These are phyloP conservation scores for Fusarium anguioides DNA, from an alignment of 2,329 filamentous ascomycete genomes.

Conservation along the genomic window DNA sequence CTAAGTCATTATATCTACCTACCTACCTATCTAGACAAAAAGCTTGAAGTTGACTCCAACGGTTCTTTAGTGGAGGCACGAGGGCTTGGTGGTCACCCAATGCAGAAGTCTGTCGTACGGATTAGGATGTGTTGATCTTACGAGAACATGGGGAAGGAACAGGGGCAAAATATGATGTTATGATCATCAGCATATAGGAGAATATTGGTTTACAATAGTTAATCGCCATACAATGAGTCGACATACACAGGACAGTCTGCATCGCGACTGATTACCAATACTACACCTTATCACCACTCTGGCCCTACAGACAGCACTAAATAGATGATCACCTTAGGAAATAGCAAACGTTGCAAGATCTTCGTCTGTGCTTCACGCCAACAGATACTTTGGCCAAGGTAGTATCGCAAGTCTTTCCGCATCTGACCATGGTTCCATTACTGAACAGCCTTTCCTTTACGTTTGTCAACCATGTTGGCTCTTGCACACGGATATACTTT, in stretches of 20 bases:
- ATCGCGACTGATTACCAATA: not conserved
- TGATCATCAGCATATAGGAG: not conserved
- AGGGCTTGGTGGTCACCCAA: not conserved
- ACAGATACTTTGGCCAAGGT: not conserved
- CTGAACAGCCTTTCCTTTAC: not conserved
- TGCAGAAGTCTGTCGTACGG: slow-evolving; percentile 7
- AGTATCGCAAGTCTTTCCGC: not conserved
- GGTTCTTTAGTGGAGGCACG: slow-evolving; percentile 1
- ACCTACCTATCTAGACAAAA: too few species aligned
- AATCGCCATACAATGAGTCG: not conserved
- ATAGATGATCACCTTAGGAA: slow-evolving; percentile 5
- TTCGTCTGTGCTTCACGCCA: slow-evolving; percentile 14
- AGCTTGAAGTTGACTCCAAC: not conserved
- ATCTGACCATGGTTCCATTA: not conserved
- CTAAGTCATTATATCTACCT: slow-evolving; percentile 16
- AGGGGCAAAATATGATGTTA: not conserved
- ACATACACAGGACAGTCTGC: not conserved
- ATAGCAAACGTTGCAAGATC: slow-evolving; percentile 8
- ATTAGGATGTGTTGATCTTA: slow-evolving; percentile 1
- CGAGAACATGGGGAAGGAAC: not conserved
- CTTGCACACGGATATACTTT: slow-evolving; percentile 2
- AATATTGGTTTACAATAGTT: not conserved
- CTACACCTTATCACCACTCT: slow-evolving; percentile 2
- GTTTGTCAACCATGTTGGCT: not conserved
- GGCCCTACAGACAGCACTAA: slow-evolving; percentile 1